A percentile compares a stretch with the other conserved stretches of the same genome.
Conservation (phyloP, 768 basidiomycete genomes). For the Boletus bicolor region DNA sequence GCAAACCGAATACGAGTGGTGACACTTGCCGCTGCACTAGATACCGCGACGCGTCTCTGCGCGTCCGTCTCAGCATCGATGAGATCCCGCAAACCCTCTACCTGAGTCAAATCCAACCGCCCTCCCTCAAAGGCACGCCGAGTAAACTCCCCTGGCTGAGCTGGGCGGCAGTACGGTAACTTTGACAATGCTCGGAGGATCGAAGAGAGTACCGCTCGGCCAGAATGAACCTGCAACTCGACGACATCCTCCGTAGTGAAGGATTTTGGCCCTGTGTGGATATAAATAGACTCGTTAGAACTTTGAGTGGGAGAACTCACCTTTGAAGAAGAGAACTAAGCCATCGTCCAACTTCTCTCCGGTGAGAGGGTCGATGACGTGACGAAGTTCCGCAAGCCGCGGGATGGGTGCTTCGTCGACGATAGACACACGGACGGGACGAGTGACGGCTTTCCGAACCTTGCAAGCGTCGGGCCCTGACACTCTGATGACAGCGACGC, state of each 20-base stretch:
- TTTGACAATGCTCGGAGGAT: conserved; percentile 61
- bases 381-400: conserved; percentile 70
- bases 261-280: conserved; percentile 60
- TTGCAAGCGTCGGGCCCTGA: conserved; percentile 70
- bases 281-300: neutral
- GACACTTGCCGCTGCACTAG: conserved; percentile 60
- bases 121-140: conserved; percentile 79
- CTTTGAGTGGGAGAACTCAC: conserved; percentile 35
- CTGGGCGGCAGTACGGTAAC: conserved; percentile 67
- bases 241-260: conserved; percentile 82
- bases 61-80: conserved; percentile 86
- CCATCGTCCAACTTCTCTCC: conserved; percentile 73
- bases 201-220: conserved; percentile 72
- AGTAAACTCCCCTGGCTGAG: conserved; percentile 88
- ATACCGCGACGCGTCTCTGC: conserved; percentile 72
- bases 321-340: conserved; percentile 77
- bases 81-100: conserved; percentile 83
- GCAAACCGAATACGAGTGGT: neutral
- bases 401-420: conserved; percentile 41
- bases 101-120: conserved; percentile 81
- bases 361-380: conserved; percentile 59
- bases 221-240: conserved; percentile 86
- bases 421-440: conserved; percentile 20
- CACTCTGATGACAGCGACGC: conserved; percentile 77
- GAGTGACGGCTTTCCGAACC: conserved; percentile 64